A percentile compares a stretch with the other conserved stretches of the same genome.
Evolutionary conservation across 306 rosid species (phyloP).

Genomic region (Vigna mungo): DNA sequence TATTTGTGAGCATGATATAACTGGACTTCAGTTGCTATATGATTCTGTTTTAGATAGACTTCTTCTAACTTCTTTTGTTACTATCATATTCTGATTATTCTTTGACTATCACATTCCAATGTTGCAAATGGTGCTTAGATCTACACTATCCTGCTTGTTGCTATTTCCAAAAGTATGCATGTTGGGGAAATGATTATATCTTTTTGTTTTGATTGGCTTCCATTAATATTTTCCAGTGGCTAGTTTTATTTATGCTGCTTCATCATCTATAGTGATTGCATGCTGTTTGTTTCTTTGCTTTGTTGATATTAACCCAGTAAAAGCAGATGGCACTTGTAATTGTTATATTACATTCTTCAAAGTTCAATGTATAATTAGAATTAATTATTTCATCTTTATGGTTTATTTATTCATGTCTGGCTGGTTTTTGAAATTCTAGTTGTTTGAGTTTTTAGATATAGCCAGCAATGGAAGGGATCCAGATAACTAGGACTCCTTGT

Average conservation of each 20-base stretch:
- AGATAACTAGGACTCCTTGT: conserved; percentile 3
- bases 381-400: neutral
- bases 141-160: neutral
- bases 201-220: neutral
- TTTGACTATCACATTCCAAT: neutral
- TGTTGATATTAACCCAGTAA: neutral
- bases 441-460: neutral
- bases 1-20: neutral
- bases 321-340: neutral
- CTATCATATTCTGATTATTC: neutral
- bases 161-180: neutral
- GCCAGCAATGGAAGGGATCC: neutral
- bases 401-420: neutral
- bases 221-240: neutral
- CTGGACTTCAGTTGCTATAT: neutral
- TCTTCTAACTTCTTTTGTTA: neutral
- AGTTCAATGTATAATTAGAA: neutral
- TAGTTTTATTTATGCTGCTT: neutral
- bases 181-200: neutral
- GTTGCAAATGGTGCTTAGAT: neutral
- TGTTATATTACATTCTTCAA: conserved; percentile 10
- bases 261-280: neutral
- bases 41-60: neutral
- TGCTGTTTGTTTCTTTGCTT: neutral
- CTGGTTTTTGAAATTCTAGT: neutral